Evolutionary conservation across 2,329 filamentous ascomycete species (phyloP), one percentile per base, ranked within the genome.

Genomic region (Bipolaris oryzae): DNA sequence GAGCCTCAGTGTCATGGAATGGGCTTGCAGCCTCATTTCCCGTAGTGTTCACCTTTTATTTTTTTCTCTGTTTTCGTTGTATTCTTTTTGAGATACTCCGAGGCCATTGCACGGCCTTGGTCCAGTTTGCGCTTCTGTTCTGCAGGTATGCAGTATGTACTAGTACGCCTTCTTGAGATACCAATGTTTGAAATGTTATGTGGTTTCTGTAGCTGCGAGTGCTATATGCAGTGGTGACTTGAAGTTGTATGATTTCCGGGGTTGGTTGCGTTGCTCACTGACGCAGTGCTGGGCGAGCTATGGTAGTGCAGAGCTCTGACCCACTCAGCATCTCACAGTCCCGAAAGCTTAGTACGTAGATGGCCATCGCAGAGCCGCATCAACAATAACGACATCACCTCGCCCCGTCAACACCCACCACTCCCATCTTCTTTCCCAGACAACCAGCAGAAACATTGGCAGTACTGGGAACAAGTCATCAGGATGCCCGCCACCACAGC

Each of bases 401-500:
- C 57, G 60, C 58, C 56, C 59, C 56, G 39, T 50, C 67, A 54
- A 58, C 53, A 50, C 58, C 51, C 37, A 18, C 43, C 57, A 25
- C 56, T 61, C 47, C 53, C 53, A 45, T 64, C 35, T 34, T 38
- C 50, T 47, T 34, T 45, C 42, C 38, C n/a, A 38, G 41, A 38
- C 20, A 13, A 48, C 42, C 28, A 45, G 44, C 48, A 48, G n/a
- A 52, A 21, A 49, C 31, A 16, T 51, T 45, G 21, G 46, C 38
- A 28, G 51, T 49, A 55, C 59, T 25, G 50, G 59, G 53, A 46
- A 48, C 55, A 62, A 57, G 49, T 53, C 59, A 34, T 58, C 50
- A 70, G 49, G 70, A 98, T 98, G 94, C 94, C 93, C 80, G 89
- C 94, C 78, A 98, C 94, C 66, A 97, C 94, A 76, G 92, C 93